phyloP scores from a whole-genome alignment of 148 eudicot species.

The Euryodendron excelsum region DNA sequence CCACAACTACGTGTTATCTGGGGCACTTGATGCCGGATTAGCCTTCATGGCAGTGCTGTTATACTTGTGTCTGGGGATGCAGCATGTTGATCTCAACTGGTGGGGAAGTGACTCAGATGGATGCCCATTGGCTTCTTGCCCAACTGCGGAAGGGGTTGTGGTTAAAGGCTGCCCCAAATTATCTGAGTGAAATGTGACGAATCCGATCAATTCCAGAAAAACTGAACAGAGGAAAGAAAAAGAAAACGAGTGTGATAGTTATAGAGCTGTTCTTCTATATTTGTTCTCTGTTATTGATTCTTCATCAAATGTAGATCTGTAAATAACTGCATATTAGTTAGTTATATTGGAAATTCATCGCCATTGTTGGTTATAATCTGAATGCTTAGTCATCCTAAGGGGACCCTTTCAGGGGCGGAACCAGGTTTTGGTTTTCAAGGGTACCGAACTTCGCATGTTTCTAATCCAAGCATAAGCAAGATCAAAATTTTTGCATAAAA shows the following conservation, averaged over 20 bases:
- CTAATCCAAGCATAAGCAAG: too few relatives aligned
- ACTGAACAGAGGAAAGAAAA: not conserved
- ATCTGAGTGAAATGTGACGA: not conserved
- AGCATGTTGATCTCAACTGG: conserved; percentile 55
- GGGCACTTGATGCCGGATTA: conserved; percentile 83
- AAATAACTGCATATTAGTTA: not conserved
- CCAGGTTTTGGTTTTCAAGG: too few relatives aligned
- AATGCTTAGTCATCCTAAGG: too few relatives aligned
- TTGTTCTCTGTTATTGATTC: conserved; percentile 1
- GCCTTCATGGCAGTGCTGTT: conserved; percentile 81
- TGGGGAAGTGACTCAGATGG: conserved; percentile 73
- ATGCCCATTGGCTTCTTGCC: conserved; percentile 75
- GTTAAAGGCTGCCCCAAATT: conserved; percentile 67
- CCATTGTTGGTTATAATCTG: too few relatives aligned
- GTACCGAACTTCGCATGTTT: too few relatives aligned
- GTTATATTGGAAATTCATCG: too few relatives aligned
- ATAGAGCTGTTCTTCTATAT: not conserved
- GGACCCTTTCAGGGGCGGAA: too few relatives aligned
- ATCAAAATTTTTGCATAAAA: too few relatives aligned
- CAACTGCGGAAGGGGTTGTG: conserved; percentile 66
- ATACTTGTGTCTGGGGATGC: conserved; percentile 56
- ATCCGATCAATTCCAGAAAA: not conserved
- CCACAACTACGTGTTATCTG: conserved; percentile 74
- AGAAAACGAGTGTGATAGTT: not conserved
- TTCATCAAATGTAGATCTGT: not conserved